Evolutionary conservation across 768 basidiomycete genomes (phyloP).

Genomic region (Tephrocybe sp.): DNA sequence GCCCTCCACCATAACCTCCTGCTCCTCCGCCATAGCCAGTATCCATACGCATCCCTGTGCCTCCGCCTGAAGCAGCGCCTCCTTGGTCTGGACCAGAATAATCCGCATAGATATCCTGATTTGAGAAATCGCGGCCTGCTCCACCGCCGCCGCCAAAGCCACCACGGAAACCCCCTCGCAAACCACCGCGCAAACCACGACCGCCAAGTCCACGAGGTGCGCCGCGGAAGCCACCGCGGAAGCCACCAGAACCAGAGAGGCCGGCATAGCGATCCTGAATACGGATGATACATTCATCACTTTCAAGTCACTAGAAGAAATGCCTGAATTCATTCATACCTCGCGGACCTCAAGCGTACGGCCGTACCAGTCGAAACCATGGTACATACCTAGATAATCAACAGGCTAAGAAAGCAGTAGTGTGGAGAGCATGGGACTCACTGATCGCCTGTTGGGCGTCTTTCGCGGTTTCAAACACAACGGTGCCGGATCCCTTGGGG

Average conservation of each 20-base stretch:
- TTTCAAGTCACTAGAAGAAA: not conserved
- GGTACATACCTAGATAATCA: conserved; percentile 78
- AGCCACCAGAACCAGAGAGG: conserved; percentile 69
- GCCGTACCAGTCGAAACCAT: conserved; percentile 97
- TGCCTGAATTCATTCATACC: conserved; percentile 49
- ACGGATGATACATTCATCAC: not conserved
- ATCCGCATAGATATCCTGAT: conserved; percentile 88
- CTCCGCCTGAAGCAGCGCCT: conserved; percentile 41
- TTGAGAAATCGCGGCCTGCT: conserved; percentile 77
- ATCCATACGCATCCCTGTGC: conserved; percentile 34
- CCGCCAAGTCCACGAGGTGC: conserved; percentile 28
- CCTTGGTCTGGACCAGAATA: conserved; percentile 86
- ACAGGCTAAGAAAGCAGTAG: conserved; percentile 8
- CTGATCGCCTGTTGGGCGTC: conserved; percentile 93
- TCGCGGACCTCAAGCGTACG: conserved; percentile 94
- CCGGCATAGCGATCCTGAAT: conserved; percentile 85
- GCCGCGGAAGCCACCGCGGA: conserved; percentile 54
- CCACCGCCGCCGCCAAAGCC: conserved; percentile 51
- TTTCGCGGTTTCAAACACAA: conserved; percentile 89
- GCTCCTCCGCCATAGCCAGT: conserved; percentile 30
- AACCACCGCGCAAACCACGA: conserved; percentile 42
- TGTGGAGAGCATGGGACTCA: conserved; percentile 38
- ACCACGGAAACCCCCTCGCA: conserved; percentile 56
- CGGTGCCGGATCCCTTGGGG: conserved; percentile 97
- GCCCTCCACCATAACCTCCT: conserved; percentile 29